Evolutionary conservation across 2,329 filamentous ascomycete genomes (phyloP).

Genomic region (Penicillium carneum): DNA sequence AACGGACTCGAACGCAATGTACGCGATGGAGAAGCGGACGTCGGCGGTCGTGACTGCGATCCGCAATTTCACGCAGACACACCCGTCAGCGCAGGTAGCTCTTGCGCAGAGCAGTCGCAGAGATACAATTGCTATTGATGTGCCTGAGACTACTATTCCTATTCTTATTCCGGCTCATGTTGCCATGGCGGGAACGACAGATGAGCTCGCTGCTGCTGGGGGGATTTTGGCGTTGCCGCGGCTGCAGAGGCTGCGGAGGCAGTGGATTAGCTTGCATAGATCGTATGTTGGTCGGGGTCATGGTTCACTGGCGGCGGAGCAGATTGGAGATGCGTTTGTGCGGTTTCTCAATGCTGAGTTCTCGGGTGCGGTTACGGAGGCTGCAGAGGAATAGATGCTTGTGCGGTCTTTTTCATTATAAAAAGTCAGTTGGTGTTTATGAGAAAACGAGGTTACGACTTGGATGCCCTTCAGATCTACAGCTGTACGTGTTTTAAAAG

Average conservation of each 20-base stretch:
- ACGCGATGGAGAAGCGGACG: constrained; percentile 54
- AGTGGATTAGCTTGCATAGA: constrained; percentile 57
- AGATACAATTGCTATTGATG: constrained; percentile 46
- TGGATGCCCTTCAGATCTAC: too few species aligned
- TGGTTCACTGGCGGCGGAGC: constrained; percentile 44
- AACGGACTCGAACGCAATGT: constrained; percentile 52
- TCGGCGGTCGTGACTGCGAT: constrained; percentile 53
- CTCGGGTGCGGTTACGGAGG: constrained; percentile 39
- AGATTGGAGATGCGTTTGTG: constrained; percentile 56
- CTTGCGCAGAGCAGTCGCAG: constrained; percentile 40
- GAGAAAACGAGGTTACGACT: constrained; percentile 17
- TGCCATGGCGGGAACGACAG: constrained; percentile 48
- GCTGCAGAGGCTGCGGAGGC: constrained; percentile 54
- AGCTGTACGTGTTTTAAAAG: neutral
- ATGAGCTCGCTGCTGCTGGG: constrained; percentile 52
- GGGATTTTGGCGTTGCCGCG: constrained; percentile 52
- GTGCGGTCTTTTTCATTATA: constrained; percentile 2
- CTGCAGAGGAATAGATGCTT: constrained; percentile 15
- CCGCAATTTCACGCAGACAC: constrained; percentile 49
- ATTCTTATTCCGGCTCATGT: constrained; percentile 51
- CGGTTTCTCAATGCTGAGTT: constrained; percentile 56
- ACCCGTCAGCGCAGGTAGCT: constrained; percentile 49
- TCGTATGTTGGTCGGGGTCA: constrained; percentile 49
- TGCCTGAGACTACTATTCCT: constrained; percentile 41
- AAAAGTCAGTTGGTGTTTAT: constrained; percentile 3